These are phyloP conservation scores for Trypanosoma lewisi DNA, from an alignment of 208 protist species.

Conservation along the genomic window DNA sequence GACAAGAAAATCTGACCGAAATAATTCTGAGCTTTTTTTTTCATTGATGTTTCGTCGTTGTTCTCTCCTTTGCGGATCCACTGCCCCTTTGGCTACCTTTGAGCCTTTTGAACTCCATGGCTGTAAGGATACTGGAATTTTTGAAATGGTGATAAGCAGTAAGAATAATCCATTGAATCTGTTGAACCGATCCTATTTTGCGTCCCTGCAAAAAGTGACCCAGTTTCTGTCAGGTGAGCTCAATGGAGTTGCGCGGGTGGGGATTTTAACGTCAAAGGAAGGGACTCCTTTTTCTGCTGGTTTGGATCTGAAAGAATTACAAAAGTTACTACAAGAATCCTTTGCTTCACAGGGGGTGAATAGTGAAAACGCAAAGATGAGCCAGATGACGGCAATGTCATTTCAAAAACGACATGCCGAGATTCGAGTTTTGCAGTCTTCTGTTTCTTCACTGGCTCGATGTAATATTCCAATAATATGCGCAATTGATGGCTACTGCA, in stretches of 20 bases:
- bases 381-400: constrained; percentile 49
- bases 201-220: constrained; percentile 34
- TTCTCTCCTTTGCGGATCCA: background rate
- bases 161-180: constrained; percentile 55
- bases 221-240: constrained; percentile 45
- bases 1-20: background rate
- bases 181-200: constrained; percentile 40
- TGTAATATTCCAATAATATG: constrained; percentile 66
- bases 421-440: constrained; percentile 48
- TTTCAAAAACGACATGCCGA: constrained; percentile 45
- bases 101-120: constrained; percentile 43
- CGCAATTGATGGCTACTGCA: constrained; percentile 65
- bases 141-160: constrained; percentile 37
- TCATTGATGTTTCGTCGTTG: constrained; percentile 12
- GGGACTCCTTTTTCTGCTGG: constrained; percentile 58
- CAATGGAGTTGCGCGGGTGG: constrained; percentile 46
- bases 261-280: constrained; percentile 49
- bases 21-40: constrained; percentile 4
- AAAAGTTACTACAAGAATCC: constrained; percentile 12
- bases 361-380: background rate
- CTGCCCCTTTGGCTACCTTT: constrained; percentile 10
- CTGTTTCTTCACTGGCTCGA: constrained; percentile 48
- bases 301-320: constrained; percentile 44
- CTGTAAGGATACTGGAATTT: constrained; percentile 34
- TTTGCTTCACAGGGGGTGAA: background rate